phyloP scores from a whole-genome alignment of 2,329 filamentous ascomycete species.

The Monilinia fructigena region DNA sequence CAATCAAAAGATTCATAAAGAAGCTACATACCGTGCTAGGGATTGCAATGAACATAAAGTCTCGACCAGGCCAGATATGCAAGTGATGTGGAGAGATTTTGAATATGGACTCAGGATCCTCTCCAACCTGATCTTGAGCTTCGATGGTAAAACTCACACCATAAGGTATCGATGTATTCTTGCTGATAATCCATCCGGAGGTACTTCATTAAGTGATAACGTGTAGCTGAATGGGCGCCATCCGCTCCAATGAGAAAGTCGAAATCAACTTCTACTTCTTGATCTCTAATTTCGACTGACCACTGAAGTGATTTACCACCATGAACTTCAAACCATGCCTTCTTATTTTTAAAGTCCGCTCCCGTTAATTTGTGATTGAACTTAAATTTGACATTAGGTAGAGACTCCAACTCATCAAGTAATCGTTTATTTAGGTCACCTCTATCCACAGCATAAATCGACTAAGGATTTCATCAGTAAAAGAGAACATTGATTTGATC shows the following conservation, averaged over 20 bases:
- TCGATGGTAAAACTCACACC: slow-evolving; percentile 94
- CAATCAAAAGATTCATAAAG: not conserved
- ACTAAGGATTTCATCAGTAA: slow-evolving; percentile 48
- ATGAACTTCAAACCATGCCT: slow-evolving; percentile 80
- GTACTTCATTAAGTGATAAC: slow-evolving; percentile 96
- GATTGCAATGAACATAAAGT: slow-evolving; percentile 98
- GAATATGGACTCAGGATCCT: slow-evolving; percentile 53
- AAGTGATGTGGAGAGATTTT: slow-evolving; percentile 87
- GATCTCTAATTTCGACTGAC: slow-evolving; percentile 30
- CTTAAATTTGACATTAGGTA: slow-evolving; percentile 86
- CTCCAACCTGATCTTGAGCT: slow-evolving; percentile 27
- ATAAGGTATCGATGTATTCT: slow-evolving; percentile 92
- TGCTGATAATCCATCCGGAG: slow-evolving; percentile 87
- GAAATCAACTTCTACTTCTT: slow-evolving; percentile 80
- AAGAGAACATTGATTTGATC: not conserved
- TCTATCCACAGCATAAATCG: slow-evolving; percentile 82
- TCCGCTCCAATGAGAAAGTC: slow-evolving; percentile 94
- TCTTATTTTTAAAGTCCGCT: slow-evolving; percentile 74
- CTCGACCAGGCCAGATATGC: slow-evolving; percentile 93
- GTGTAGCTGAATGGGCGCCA: slow-evolving; percentile 86
- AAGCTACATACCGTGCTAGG: slow-evolving; percentile 51
- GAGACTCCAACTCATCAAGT: slow-evolving; percentile 76
- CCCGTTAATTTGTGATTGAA: slow-evolving; percentile 94
- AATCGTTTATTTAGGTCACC: slow-evolving; percentile 78
- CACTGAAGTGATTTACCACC: slow-evolving; percentile 40